Conservation (phyloP, 257 asterid genomes). For the Anisodus acutangulus region DNA sequence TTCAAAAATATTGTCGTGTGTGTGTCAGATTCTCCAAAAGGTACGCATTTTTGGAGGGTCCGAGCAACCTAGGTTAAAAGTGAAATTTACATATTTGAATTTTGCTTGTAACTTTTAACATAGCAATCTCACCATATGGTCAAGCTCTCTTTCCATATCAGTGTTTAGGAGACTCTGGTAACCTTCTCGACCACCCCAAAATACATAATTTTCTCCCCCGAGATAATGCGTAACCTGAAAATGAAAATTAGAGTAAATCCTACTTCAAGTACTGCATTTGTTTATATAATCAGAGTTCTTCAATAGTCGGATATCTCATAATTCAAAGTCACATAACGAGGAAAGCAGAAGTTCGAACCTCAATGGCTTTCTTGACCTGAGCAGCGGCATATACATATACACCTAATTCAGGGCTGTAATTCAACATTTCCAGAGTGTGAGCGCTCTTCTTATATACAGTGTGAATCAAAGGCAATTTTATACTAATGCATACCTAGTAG, state of each 20-base stretch:
- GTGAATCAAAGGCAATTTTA: background rate
- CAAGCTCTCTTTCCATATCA: constrained; percentile 92
- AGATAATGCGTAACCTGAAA: constrained; percentile 91
- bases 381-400: constrained; percentile 84
- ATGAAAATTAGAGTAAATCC: constrained; percentile 14
- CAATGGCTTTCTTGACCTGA: constrained; percentile 95
- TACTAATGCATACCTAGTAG: constrained; percentile 68
- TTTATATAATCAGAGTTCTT: background rate
- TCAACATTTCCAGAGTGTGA: background rate
- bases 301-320: background rate
- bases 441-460: background rate
- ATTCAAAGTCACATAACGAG: constrained; percentile 20
- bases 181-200: constrained; percentile 99
- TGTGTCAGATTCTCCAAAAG: too few species aligned
- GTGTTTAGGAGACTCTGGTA: constrained; percentile 94
- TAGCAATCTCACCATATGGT: constrained; percentile 71
- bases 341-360: constrained; percentile 50
- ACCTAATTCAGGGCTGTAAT: constrained; percentile 79
- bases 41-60: too few species aligned
- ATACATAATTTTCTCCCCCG: constrained; percentile 96
- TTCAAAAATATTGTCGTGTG: too few species aligned
- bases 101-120: background rate
- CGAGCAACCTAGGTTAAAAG: background rate
- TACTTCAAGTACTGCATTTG: background rate
- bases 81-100: background rate